A percentile compares a stretch with the other conserved stretches of the same genome.
Evolutionary conservation across 2,329 filamentous ascomycete genomes (phyloP).

Genomic region (Bipolaris zeicola): DNA sequence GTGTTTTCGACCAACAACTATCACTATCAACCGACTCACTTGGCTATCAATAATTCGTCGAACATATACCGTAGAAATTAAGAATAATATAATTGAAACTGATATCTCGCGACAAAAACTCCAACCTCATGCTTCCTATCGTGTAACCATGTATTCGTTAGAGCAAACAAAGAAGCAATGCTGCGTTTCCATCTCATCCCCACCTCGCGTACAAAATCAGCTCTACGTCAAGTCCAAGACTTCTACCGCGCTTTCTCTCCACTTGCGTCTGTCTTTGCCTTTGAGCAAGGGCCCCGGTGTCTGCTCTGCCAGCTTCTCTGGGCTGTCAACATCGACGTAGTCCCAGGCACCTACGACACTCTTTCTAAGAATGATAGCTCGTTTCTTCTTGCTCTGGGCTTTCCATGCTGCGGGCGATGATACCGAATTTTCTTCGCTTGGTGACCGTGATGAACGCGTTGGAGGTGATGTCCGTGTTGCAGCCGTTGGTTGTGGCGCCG

Average conservation of each 20-base stretch:
- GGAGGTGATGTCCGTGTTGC: slow-evolving; percentile 9
- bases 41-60: too few relatives aligned
- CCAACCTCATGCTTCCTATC: too few relatives aligned
- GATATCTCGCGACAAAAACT: too few relatives aligned
- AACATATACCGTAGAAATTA: too few relatives aligned
- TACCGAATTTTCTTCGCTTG: slow-evolving; percentile 17
- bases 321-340: slow-evolving; percentile 36
- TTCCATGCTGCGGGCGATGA: slow-evolving; percentile 39
- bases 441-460: slow-evolving; percentile 3
- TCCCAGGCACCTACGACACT: slow-evolving; percentile 44
- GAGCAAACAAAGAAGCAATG: background rate
- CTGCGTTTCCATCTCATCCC: too few relatives aligned
- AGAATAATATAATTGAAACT: too few relatives aligned
- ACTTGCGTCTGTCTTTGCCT: slow-evolving; percentile 36
- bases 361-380: slow-evolving; percentile 37
- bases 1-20: too few relatives aligned
- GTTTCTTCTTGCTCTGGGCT: slow-evolving; percentile 36
- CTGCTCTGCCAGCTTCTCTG: slow-evolving; percentile 6
- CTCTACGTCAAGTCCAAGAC: slow-evolving; percentile 40
- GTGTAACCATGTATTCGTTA: background rate
- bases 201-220: too few relatives aligned
- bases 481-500: background rate
- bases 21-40: too few relatives aligned
- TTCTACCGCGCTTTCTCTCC: slow-evolving; percentile 47
- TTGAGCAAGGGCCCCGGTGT: slow-evolving; percentile 12